Conservation (phyloP, 768 basidiomycete genomes). For the Grammothele lineata region DNA sequence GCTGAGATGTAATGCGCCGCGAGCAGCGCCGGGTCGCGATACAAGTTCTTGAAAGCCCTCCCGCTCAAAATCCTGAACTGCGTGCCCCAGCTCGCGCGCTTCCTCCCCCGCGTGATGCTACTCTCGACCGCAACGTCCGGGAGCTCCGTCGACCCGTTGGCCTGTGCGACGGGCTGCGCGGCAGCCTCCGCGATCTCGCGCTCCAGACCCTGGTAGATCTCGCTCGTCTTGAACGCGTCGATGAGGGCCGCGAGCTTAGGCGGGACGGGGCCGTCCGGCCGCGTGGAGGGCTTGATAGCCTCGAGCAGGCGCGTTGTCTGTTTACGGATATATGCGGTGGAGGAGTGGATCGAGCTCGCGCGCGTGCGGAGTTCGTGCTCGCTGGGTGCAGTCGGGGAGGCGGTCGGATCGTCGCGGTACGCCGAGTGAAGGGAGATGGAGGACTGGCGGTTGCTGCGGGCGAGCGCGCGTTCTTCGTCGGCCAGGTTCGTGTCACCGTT, state of each 20-base stretch:
- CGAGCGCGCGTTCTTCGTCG: slow-evolving; percentile 70
- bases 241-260: slow-evolving; percentile 71
- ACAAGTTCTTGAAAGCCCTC: slow-evolving; percentile 96
- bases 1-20: slow-evolving; percentile 87
- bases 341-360: slow-evolving; percentile 38
- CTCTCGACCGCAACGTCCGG: slow-evolving; percentile 72
- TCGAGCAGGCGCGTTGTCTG: slow-evolving; percentile 75
- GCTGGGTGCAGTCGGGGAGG: slow-evolving; percentile 31
- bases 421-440: slow-evolving; percentile 37
- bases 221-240: slow-evolving; percentile 62
- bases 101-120: slow-evolving; percentile 60
- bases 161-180: slow-evolving; percentile 22
- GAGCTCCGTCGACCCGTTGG: slow-evolving; percentile 37
- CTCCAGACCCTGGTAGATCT: slow-evolving; percentile 57
- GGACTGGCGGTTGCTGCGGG: slow-evolving; percentile 7
- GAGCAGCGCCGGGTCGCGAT: slow-evolving; percentile 90
- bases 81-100: slow-evolving; percentile 80
- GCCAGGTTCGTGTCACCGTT: slow-evolving; percentile 41
- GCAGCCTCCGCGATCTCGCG: slow-evolving; percentile 53
- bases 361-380: slow-evolving; percentile 52
- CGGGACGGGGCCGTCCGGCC: slow-evolving; percentile 35
- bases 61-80: slow-evolving; percentile 96
- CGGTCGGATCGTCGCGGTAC: slow-evolving; percentile 21
- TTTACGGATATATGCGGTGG: slow-evolving; percentile 51
- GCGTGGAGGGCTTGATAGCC: slow-evolving; percentile 40